Evolutionary conservation across 1,284 basidiomycete genomes (phyloP).

Genomic region (Marasmius sp.): DNA sequence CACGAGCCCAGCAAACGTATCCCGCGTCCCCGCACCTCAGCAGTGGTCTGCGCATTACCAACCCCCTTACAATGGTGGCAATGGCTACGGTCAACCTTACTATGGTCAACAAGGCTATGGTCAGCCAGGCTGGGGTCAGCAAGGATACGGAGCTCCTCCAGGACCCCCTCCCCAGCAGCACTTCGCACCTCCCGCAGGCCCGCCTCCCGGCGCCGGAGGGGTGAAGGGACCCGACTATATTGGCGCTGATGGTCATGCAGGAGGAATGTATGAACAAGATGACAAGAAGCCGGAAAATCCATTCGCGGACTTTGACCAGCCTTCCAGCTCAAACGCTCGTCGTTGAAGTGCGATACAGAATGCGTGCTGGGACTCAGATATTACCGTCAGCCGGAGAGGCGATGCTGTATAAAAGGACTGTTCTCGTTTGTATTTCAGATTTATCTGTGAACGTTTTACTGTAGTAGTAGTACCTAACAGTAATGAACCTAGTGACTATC

Average conservation of each 20-base stretch:
- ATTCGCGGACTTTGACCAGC: background rate
- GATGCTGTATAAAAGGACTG: no score
- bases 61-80: constrained; percentile 13
- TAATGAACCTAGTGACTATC: no score
- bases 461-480: no score
- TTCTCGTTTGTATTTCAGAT: no score
- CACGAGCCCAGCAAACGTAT: constrained; percentile 29
- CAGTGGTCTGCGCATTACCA: constrained; percentile 11
- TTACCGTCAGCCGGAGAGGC: no score
- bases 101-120: constrained; percentile 10
- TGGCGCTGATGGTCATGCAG: constrained; percentile 7
- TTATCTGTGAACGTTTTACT: background rate
- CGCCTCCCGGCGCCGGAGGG: background rate
- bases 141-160: constrained; percentile 10
- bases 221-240: constrained; percentile 13
- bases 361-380: no score
- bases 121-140: constrained; percentile 5
- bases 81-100: constrained; percentile 1
- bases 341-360: background rate
- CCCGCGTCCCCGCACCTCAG: constrained; percentile 8
- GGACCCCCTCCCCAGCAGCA: constrained; percentile 9
- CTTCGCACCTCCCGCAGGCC: constrained; percentile 1
- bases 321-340: background rate
- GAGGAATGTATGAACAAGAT: constrained; percentile 6
- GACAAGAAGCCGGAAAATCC: constrained; percentile 4